Evolutionary conservation across 2,329 filamentous ascomycete species (phyloP), one percentile per base, ranked within the genome.

Genomic region (Arthrobotrys musiformis): DNA sequence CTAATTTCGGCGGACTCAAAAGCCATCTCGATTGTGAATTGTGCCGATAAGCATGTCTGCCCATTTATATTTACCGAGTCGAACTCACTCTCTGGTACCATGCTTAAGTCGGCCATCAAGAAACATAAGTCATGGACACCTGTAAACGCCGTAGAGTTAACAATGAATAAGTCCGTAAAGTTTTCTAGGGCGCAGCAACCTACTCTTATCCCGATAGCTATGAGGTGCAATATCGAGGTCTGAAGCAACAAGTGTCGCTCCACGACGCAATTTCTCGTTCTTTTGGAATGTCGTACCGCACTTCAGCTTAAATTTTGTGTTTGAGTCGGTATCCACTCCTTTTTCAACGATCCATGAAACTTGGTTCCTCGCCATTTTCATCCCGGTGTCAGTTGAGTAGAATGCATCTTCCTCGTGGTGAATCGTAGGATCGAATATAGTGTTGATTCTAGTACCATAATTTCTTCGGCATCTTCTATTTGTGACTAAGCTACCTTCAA

Each of bases 241-340:
- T 0, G 68, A 78, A 19, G 74, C 74, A 11, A 78, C 74, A 2
- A 78, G 33, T 52, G 74, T 78, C 17, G 74, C 69, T 24, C 74
- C 74, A 11, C 74, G 67, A 13, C 74, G 68, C 48, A 72, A 28
- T n/a, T 78, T 73, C 46, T 78, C 74, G 15, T 68, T 68, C 28
- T 78, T 78, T 22, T 78, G 74, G 63, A 78, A 78, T 30, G 67
- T 78, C 19, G 74, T 78, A n/a, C 68, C 67, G 48, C 74, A 78
- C 24, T 78, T 78, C 30, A 78, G 17, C 24, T 73, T 67, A 30
- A 72, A 78, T 30, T 68, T 67, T 28, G 62, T 78, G 19, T 73
- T 73, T 8, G 73, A 70, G 19, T 73, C 68, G n/a, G 74, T 78
- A 19, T 69, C 69, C 13, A 68, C 62, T n/a, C 74, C 69, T 33